A percentile compares a stretch with the other conserved stretches of the same genome.
phyloP scores from a whole-genome alignment of 495 filamentous ascomycete species.

The Friedmanniomyces simplex region DNA sequence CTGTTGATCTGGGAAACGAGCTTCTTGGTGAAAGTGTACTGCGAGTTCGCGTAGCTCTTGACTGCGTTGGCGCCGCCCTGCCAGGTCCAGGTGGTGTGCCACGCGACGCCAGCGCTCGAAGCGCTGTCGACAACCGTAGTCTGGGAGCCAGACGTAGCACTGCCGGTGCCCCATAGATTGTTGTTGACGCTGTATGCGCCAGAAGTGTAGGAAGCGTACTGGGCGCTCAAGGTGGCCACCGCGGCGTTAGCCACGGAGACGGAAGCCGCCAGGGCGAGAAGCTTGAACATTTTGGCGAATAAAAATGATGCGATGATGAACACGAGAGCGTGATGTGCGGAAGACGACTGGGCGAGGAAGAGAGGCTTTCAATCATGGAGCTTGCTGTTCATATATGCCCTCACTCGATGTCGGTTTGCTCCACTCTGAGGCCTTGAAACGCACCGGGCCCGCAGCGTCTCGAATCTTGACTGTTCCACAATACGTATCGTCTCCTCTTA shows the following conservation, averaged over 20 bases:
- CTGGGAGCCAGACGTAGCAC: constrained; percentile 32
- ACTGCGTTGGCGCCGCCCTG: constrained; percentile 33
- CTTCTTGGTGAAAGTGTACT: constrained; percentile 26
- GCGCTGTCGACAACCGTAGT: constrained; percentile 34
- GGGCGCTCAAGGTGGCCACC: constrained; percentile 28
- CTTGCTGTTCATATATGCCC: background rate
- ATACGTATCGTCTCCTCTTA: background rate
- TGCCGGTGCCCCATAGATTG: constrained; percentile 37
- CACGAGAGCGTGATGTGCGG: too few relatives aligned
- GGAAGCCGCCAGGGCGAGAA: constrained; percentile 2
- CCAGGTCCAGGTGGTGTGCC: constrained; percentile 38
- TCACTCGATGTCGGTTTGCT: too few relatives aligned
- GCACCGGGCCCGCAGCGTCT: too few relatives aligned
- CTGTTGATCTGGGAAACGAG: constrained; percentile 29
- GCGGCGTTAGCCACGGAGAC: constrained; percentile 10
- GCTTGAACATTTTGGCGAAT: background rate
- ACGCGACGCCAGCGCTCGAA: constrained; percentile 27
- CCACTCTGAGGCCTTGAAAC: too few relatives aligned
- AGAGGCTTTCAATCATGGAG: background rate
- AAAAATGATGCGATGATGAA: background rate
- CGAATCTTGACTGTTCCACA: too few relatives aligned
- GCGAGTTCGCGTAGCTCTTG: constrained; percentile 39
- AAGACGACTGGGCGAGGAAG: background rate
- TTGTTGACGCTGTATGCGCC: constrained; percentile 36
- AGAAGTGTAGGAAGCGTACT: constrained; percentile 31